Evolutionary conservation across 2,329 filamentous ascomycete genomes (phyloP), one percentile per base, ranked within the genome.

Genomic region (Penicillium sp.): DNA sequence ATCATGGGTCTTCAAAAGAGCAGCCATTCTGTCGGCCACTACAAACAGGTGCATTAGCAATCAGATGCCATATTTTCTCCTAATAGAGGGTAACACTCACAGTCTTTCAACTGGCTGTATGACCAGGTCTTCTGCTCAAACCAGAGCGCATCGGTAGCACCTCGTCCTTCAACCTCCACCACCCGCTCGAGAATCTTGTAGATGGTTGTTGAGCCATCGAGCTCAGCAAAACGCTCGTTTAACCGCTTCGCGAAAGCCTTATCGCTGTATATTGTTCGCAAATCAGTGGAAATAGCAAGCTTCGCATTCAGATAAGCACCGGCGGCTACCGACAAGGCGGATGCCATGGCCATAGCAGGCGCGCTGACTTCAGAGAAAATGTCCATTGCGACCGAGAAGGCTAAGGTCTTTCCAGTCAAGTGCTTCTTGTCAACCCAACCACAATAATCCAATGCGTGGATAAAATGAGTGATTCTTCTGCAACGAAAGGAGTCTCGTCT

Each of bases 71-170:
- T 4, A 1, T 1, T 49, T 19, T 2, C 6, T 29, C 0, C 7
- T 6, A 17, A 17, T 4, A 1, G 2, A 39, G 44, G 33, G n/a
- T 2, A 12, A 21, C 25, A 71, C 75, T 54, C 58, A 79, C 78
- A 65, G 27, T 72, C 73, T 59, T 77, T 79, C 39, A 81, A 55
- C 55, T 80, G 72, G 2, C 63, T 69, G 64, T 81, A 82, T 3
- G 76, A 80, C 79, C 78, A 81, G 4, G 70, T 76, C 59, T 74
- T 77, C 2, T 77, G 73, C 59, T 82, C 79, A 66, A 81, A 81
- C 78, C 79, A 81, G 10, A 81, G 63, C 4, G 75, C 76, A 44
- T 81, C 77, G 4, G 62, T 64, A 5, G 74, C 70, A 21, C 71
- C 73, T 17, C 72, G 68, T 3, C 71, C 71, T 33, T 79, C 70